A percentile compares a stretch with the other conserved stretches of the same genome.
Evolutionary conservation across 345 rosid species (phyloP).

Genomic region (Aquilaria sinensis): DNA sequence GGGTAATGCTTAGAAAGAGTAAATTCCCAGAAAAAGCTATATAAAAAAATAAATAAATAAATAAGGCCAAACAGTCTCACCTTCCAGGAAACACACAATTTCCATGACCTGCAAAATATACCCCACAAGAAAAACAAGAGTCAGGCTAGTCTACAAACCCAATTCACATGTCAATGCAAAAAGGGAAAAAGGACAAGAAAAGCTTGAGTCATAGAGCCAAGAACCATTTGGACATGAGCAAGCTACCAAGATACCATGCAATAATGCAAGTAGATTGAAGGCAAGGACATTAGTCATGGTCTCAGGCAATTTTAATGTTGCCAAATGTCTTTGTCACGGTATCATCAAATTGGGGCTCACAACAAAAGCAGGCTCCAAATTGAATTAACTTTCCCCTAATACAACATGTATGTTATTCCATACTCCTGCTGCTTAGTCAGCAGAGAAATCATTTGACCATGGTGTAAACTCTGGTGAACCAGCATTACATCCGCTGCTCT

Average conservation of each 20-base stretch:
- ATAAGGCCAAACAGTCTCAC: slow-evolving; percentile 29
- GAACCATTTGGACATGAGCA: slow-evolving; percentile 4
- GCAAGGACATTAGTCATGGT: slow-evolving; percentile 13
- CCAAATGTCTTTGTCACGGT: not conserved
- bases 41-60: not conserved
- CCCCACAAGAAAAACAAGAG: slow-evolving; percentile 13
- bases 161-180: not conserved
- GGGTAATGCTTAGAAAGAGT: slow-evolving; percentile 11
- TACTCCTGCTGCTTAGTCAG: slow-evolving; percentile 11
- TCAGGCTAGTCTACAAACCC: slow-evolving; percentile 1
- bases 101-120: slow-evolving; percentile 69
- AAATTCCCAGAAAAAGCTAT: not conserved
- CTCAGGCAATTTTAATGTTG: slow-evolving; percentile 7
- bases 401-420: slow-evolving; percentile 16
- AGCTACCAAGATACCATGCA: slow-evolving; percentile 1
- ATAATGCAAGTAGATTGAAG: slow-evolving; percentile 14
- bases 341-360: slow-evolving; percentile 19
- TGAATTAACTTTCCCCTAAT: slow-evolving; percentile 12
- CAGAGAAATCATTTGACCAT: slow-evolving; percentile 28
- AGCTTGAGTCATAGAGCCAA: slow-evolving; percentile 4
- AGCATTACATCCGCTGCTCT: too few relatives aligned
- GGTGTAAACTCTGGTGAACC: not conserved
- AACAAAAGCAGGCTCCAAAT: slow-evolving; percentile 7
- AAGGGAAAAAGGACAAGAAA: not conserved
- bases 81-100: slow-evolving; percentile 95